Evolutionary conservation across 2,329 filamentous ascomycete genomes (phyloP).

Genomic region (Aspergillus flavus): DNA sequence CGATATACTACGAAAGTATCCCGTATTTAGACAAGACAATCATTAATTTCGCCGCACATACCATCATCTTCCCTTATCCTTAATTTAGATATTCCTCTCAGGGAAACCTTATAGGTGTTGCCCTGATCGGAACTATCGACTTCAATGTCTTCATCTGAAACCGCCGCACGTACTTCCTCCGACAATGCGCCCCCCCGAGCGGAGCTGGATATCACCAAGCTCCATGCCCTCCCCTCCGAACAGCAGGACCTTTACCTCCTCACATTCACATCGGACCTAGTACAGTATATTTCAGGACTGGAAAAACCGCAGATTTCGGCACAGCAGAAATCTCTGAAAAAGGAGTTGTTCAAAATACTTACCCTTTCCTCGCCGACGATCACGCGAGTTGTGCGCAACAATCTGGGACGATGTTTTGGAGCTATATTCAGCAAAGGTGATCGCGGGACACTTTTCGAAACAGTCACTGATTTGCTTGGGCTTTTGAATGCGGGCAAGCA

Average conservation of each 20-base stretch:
- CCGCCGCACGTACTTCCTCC: constrained; percentile 33
- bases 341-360: constrained; percentile 91
- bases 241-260: constrained; percentile 95
- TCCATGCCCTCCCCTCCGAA: constrained; percentile 85
- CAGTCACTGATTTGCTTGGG: constrained; percentile 80
- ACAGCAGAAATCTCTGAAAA: constrained; percentile 90
- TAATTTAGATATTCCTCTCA: constrained; percentile 3
- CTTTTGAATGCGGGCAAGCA: constrained; percentile 74
- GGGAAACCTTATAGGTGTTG: constrained; percentile 16
- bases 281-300: constrained; percentile 72
- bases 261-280: constrained; percentile 81
- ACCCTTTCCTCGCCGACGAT: constrained; percentile 78
- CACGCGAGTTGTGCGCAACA: constrained; percentile 86
- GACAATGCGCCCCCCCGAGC: constrained; percentile 38
- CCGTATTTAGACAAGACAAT: constrained; percentile 1
- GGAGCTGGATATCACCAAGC: constrained; percentile 86
- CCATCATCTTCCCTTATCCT: constrained; percentile 6
- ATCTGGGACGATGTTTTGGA: constrained; percentile 80
- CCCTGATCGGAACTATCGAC: constrained; percentile 14
- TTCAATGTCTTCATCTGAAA: constrained; percentile 45
- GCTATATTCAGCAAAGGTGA: constrained; percentile 84
- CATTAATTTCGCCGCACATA: background rate
- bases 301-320: constrained; percentile 78
- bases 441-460: constrained; percentile 89
- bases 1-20: background rate